Evolutionary conservation across 768 basidiomycete species (phyloP), one percentile per base, ranked within the genome.

Genomic region (Kwoniella sp.): DNA sequence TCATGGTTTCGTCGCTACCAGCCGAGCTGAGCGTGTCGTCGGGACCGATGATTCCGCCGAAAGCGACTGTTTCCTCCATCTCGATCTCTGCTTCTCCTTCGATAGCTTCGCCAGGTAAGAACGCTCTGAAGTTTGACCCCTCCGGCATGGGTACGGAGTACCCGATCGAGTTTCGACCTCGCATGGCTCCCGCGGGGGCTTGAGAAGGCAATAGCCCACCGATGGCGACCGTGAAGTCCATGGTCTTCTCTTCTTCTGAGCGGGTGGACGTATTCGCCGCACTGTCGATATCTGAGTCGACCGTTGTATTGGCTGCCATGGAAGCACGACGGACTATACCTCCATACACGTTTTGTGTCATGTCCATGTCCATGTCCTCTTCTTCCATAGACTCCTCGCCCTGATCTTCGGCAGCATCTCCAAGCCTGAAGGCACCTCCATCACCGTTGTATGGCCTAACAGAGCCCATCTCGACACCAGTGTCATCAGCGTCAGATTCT

Each of bases 21-120:
- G 61, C 62, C 2, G 73, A 68, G 34, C 67, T 68, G 47, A 78
- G 38, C 20, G 64, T 65, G 50, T 74, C 77, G 60, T 72, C 72
- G 4, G 58, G 64, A 22, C 67, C 61, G 31, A 75, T 71, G 61
- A 80, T 77, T 17, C 81, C 81, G 17, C 81, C 81, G 29, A 75
- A 63, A 17, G 78, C 81, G 59, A 79, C 65, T n/a, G 81, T 81
- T 63, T 78, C 77, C 25, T 82, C 80, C 79, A 82, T 80, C n/a
- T 74, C 73, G 65, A 79, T 73, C 50, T 74, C 78, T 2, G 65
- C 67, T 17, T 71, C 70, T 11, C 65, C 75, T 51, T 69, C 72
- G 22, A 66, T 64, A 8, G 67, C 63, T 20, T 74, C 66, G 29
- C 74, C 75, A 25, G 77, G 73, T 17, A 67, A 52, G 47, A 68